Conservation (phyloP, 768 basidiomycete genomes). For the Suillus lakei region DNA sequence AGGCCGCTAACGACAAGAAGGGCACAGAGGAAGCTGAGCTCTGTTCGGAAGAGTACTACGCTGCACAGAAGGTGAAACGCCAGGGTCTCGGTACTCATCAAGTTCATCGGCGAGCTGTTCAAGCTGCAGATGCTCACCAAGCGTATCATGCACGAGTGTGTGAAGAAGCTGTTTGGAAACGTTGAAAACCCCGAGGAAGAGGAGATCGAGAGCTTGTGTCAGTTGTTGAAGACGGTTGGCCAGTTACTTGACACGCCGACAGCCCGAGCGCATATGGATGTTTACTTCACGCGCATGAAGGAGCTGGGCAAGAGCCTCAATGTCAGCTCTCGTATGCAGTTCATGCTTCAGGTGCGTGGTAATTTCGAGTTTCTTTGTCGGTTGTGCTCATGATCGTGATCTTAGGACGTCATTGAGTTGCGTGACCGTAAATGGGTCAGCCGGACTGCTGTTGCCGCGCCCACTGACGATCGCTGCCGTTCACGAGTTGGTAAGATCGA, state of each 20-base stretch:
- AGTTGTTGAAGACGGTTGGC: constrained; percentile 89
- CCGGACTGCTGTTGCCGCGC: constrained; percentile 77
- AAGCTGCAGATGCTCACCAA: constrained; percentile 97
- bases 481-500: too few species aligned
- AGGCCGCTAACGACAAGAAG: constrained; percentile 66
- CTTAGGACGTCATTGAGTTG: constrained; percentile 88
- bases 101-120: constrained; percentile 98
- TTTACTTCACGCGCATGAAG: constrained; percentile 92
- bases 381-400: neutral
- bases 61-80: constrained; percentile 95
- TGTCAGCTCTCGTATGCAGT: constrained; percentile 87
- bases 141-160: constrained; percentile 98
- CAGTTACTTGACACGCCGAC: constrained; percentile 78
- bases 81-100: constrained; percentile 96
- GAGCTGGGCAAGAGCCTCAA: constrained; percentile 75
- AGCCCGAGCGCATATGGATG: constrained; percentile 85
- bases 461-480: constrained; percentile 89
- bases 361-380: neutral
- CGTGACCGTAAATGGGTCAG: constrained; percentile 82
- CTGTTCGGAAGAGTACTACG: constrained; percentile 96
- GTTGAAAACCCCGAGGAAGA: constrained; percentile 97
- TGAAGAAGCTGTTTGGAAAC: constrained; percentile 93
- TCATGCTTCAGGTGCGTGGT: constrained; percentile 86
- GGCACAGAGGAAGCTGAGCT: constrained; percentile 65
- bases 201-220: constrained; percentile 96